Percentiles rank a stretch among this genome's conserved stretches.
Evolutionary conservation across 306 rosid genomes (phyloP).

Genomic region (Dalbergia cochinchinensis): DNA sequence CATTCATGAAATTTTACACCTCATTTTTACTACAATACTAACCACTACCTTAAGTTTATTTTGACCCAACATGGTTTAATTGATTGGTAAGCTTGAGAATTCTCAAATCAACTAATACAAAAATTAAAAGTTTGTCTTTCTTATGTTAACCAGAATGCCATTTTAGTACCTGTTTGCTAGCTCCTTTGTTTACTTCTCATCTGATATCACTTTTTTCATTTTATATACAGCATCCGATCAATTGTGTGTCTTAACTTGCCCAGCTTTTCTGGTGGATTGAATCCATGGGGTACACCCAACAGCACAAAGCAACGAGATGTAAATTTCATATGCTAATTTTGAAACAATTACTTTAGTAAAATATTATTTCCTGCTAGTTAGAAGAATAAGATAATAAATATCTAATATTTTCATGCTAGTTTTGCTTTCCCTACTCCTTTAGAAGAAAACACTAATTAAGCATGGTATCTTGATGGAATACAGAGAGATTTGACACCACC

Average conservation of each 20-base stretch:
- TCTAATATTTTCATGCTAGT: neutral
- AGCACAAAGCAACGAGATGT: conserved; percentile 60
- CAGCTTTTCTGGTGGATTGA: conserved; percentile 97
- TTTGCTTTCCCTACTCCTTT: neutral
- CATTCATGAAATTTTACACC: no score
- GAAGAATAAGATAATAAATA: neutral
- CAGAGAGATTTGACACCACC: conserved; percentile 85
- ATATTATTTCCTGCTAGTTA: neutral
- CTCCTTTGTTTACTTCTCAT: conserved; percentile 32
- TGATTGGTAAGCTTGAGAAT: no score
- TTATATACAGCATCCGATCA: conserved; percentile 80
- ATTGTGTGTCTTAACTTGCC: conserved; percentile 94
- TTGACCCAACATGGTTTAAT: no score
- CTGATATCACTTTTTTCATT: conserved; percentile 28
- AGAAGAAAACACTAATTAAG: conserved; percentile 6
- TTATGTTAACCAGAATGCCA: no score
- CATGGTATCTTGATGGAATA: conserved; percentile 36
- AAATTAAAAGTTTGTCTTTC: no score
- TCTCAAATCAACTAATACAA: no score
- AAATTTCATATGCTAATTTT: conserved; percentile 45
- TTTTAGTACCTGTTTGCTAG: neutral
- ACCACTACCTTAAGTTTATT: no score
- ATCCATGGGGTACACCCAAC: conserved; percentile 94
- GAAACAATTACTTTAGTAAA: neutral
- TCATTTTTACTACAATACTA: no score